These are phyloP conservation scores for Coriaria nepalensis DNA, from an alignment of 306 rosid genomes.

Conservation along the genomic window DNA sequence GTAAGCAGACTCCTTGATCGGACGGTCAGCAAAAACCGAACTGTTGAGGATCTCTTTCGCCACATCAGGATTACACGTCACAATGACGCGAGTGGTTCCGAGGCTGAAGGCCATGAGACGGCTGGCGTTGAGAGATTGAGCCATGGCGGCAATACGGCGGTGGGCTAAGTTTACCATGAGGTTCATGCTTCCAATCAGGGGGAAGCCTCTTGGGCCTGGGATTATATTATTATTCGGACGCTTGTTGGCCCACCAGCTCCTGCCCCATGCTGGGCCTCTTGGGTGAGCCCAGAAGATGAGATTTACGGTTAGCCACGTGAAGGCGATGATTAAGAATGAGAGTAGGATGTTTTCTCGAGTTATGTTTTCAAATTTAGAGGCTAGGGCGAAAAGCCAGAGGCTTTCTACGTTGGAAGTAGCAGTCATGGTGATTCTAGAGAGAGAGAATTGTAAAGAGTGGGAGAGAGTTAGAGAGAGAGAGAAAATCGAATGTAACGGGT, in stretches of 20 bases:
- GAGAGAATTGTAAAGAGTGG: too few species aligned
- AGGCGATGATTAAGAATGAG: conserved; percentile 24
- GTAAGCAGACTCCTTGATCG: conserved; percentile 80
- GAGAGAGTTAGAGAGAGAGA: too few species aligned
- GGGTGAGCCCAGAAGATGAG: conserved; percentile 68
- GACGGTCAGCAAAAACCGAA: conserved; percentile 70
- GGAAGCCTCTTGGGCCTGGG: conserved; percentile 83
- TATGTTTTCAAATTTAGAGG: conserved; percentile 39
- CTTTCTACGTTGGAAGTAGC: conserved; percentile 37
- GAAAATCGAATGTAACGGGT: background rate
- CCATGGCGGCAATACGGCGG: conserved; percentile 44
- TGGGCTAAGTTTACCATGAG: conserved; percentile 60
- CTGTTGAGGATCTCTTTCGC: conserved; percentile 71
- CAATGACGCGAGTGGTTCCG: conserved; percentile 47
- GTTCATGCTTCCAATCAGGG: conserved; percentile 62
- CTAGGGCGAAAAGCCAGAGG: conserved; percentile 60
- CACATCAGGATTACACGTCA: conserved; percentile 60
- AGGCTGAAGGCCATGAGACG: conserved; percentile 92
- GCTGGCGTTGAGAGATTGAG: conserved; percentile 40
- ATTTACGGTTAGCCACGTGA: conserved; percentile 26
- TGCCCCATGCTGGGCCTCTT: conserved; percentile 98
- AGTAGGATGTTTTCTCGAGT: conserved; percentile 32
- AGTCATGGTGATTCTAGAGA: conserved; percentile 17
- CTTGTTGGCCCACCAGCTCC: conserved; percentile 2
- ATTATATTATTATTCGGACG: conserved; percentile 7